A percentile compares a stretch with the other conserved stretches of the same genome.
Conservation (phyloP, 78 protist genomes). For the Polysphondylium violaceum region DNA sequence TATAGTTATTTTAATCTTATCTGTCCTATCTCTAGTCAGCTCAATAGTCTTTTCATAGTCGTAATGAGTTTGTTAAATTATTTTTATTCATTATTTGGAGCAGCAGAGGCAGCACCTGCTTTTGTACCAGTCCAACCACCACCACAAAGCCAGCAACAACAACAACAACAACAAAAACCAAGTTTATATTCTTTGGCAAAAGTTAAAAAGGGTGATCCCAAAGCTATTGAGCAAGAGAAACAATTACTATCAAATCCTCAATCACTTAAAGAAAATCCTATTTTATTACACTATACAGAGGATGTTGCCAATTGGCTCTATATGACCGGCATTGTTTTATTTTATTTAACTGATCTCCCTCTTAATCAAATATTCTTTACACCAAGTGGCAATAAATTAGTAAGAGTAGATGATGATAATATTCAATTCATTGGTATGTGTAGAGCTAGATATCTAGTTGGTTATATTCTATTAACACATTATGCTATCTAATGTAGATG, state of each 20-base stretch:
- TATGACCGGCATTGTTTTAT: conserved; percentile 71
- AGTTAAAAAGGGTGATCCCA: conserved; percentile 29
- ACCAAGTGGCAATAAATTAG: conserved; percentile 26
- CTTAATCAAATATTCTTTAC: conserved; percentile 2
- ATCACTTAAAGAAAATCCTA: conserved; percentile 30
- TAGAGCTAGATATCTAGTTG: background rate
- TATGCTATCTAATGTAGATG: background rate
- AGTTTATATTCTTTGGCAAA: conserved; percentile 6
- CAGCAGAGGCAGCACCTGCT: background rate
- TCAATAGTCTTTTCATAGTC: too few species aligned
- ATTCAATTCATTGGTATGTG: conserved; percentile 49
- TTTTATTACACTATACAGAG: conserved; percentile 14
- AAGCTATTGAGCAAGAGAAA: conserved; percentile 13
- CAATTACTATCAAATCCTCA: background rate
- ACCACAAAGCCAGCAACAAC: background rate
- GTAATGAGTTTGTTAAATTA: background rate
- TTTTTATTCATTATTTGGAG: conserved; percentile 16
- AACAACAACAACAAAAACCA: background rate
- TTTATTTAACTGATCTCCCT: conserved; percentile 31
- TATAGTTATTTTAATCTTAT: too few species aligned
- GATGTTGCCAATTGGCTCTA: background rate
- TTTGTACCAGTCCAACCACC: background rate
- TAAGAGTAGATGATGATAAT: conserved; percentile 19
- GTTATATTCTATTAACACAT: background rate
- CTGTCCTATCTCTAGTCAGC: too few species aligned